phyloP scores from a whole-genome alignment of 1,284 basidiomycete species.

The Entoloma clypeatum region DNA sequence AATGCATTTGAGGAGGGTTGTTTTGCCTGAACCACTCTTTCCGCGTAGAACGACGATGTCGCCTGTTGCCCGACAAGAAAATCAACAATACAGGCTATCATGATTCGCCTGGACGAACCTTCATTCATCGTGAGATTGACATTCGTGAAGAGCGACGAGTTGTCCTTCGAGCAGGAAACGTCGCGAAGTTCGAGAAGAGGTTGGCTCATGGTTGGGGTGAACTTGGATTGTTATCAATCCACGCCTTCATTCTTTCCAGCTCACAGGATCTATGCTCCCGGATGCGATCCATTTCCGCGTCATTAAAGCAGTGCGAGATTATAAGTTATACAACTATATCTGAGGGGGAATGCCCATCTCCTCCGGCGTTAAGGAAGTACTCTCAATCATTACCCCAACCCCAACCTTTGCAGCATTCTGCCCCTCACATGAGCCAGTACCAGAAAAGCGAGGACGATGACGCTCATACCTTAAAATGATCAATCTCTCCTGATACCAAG shows the following conservation, averaged over 20 bases:
- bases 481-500: constrained; percentile 94
- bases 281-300: no score
- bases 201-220: no score
- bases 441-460: neutral
- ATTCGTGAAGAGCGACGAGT: constrained; percentile 49
- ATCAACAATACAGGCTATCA: constrained; percentile 16
- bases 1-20: constrained; percentile 79
- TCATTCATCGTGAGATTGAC: constrained; percentile 60
- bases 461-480: constrained; percentile 85
- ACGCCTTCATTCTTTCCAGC: no score
- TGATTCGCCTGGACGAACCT: constrained; percentile 26
- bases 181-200: constrained; percentile 42
- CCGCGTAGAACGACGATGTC: constrained; percentile 75
- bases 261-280: no score
- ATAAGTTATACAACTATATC: constrained; percentile 29
- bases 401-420: constrained; percentile 93
- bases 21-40: constrained; percentile 70
- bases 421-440: constrained; percentile 4
- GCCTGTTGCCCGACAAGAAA: constrained; percentile 21
- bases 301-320: constrained; percentile 8
- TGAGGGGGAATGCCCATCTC: constrained; percentile 70
- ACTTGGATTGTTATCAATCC: no score
- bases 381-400: constrained; percentile 96
- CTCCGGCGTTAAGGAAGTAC: constrained; percentile 69
- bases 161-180: constrained; percentile 41